These are phyloP conservation scores for Aspergillus intermedius DNA, from an alignment of 2,329 filamentous ascomycete species.

Conservation along the genomic window DNA sequence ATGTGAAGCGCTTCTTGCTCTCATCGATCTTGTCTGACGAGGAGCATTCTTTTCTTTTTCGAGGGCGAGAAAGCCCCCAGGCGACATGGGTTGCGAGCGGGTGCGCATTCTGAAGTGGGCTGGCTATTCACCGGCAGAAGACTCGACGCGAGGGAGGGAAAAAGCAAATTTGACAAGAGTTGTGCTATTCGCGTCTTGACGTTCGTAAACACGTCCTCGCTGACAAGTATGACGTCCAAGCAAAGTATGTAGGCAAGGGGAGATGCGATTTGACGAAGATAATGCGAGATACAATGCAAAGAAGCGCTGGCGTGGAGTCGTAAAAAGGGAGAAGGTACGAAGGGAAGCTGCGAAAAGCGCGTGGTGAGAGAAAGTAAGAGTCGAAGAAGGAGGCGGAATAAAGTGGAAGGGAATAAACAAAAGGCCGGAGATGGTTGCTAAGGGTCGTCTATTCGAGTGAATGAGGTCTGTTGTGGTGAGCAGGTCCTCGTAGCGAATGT, in stretches of 20 bases:
- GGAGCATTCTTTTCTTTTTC: slow-evolving; percentile 12
- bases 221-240: background rate
- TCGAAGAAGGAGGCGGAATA: too few relatives aligned
- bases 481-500: background rate
- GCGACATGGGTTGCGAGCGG: slow-evolving; percentile 32
- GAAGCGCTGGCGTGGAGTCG: background rate
- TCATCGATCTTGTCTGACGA: slow-evolving; percentile 16
- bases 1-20: slow-evolving; percentile 15
- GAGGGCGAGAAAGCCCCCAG: slow-evolving; percentile 27
- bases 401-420: background rate
- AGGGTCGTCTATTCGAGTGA: background rate
- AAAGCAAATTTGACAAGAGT: background rate
- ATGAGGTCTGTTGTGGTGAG: background rate
- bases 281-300: background rate
- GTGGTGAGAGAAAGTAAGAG: background rate
- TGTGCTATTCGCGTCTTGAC: background rate
- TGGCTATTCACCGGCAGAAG: slow-evolving; percentile 3
- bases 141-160: background rate
- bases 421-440: background rate
- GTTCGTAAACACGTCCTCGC: background rate
- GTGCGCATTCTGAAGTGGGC: slow-evolving; percentile 26
- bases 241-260: background rate
- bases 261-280: background rate
- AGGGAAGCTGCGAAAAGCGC: background rate
- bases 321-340: too few relatives aligned